Conservation (phyloP, 1,284 basidiomycete species). For the Lentinus polychrous region DNA sequence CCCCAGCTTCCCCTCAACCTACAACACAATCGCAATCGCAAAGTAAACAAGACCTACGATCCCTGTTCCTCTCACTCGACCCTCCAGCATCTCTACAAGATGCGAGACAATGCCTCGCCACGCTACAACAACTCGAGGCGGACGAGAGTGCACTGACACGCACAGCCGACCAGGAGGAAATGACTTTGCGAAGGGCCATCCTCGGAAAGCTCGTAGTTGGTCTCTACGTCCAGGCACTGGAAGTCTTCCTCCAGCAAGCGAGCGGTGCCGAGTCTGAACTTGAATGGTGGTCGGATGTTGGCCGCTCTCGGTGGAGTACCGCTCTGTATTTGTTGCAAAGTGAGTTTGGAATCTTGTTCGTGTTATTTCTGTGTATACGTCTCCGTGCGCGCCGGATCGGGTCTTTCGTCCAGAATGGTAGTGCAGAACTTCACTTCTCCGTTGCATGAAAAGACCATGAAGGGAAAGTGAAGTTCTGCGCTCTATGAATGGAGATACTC, state of each 20-base stretch:
- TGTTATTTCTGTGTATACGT: neutral
- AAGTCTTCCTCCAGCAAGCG: constrained; percentile 54
- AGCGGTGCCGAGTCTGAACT: constrained; percentile 58
- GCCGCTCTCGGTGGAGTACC: constrained; percentile 43
- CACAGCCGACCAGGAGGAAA: constrained; percentile 21
- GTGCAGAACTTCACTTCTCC: constrained; percentile 1
- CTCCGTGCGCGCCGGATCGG: constrained; percentile 6
- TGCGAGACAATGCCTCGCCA: constrained; percentile 16
- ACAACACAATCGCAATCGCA: constrained; percentile 5
- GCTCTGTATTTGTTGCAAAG: constrained; percentile 62
- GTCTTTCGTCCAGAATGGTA: no score
- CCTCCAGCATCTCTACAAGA: constrained; percentile 15
- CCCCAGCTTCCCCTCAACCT: constrained; percentile 5
- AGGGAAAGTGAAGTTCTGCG: no score
- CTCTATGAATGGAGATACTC: no score
- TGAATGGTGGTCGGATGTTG: constrained; percentile 71
- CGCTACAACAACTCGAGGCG: constrained; percentile 19
- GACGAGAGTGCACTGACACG: constrained; percentile 8
- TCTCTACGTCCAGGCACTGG: constrained; percentile 53
- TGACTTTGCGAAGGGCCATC: constrained; percentile 23
- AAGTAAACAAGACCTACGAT: constrained; percentile 21
- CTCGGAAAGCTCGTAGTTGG: constrained; percentile 43
- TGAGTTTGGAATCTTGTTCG: constrained; percentile 26
- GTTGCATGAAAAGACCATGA: no score
- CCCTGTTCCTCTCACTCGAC: constrained; percentile 23